A percentile compares a stretch with the other conserved stretches of the same genome.
phyloP scores from a whole-genome alignment of 352 stramenopile genomes.

The Stramenopiles sp. region DNA sequence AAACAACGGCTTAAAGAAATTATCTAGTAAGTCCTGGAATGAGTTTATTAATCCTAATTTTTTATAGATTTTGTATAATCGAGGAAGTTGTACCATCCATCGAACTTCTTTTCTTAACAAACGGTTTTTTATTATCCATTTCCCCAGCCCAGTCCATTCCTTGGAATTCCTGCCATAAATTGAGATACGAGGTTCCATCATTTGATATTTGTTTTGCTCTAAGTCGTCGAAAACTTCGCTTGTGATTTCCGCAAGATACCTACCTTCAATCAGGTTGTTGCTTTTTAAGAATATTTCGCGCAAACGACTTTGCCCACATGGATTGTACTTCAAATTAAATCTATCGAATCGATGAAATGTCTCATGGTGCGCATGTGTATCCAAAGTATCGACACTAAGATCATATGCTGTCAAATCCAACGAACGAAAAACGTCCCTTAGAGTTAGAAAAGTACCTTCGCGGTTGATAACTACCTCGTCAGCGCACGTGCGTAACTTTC shows the following conservation, averaged over 20 bases:
- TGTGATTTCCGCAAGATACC: conserved; percentile 80
- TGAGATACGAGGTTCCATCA: conserved; percentile 80
- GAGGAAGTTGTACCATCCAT: conserved; percentile 92
- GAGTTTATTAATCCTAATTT: conserved; percentile 53
- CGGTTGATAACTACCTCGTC: conserved; percentile 71
- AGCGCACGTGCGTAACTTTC: conserved; percentile 58
- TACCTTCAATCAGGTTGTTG: conserved; percentile 83
- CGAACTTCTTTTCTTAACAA: conserved; percentile 74
- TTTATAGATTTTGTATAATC: conserved; percentile 91
- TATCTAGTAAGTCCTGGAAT: conserved; percentile 92
- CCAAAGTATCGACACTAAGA: conserved; percentile 92
- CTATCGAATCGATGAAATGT: conserved; percentile 97
- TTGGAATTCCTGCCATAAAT: conserved; percentile 72
- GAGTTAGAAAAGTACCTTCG: conserved; percentile 81
- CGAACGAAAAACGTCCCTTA: conserved; percentile 73
- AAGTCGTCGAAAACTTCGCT: conserved; percentile 71
- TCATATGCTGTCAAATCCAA: conserved; percentile 86
- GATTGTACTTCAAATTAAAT: conserved; percentile 99
- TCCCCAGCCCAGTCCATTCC: conserved; percentile 86
- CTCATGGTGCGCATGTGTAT: conserved; percentile 93
- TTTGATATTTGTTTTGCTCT: conserved; percentile 71
- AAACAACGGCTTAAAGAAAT: conserved; percentile 94
- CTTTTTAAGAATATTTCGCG: conserved; percentile 97
- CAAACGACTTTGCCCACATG: conserved; percentile 70
- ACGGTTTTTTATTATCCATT: conserved; percentile 84